Evolutionary conservation across 495 filamentous ascomycete species (phyloP).

Genomic region (Trichocladium antarcticum): DNA sequence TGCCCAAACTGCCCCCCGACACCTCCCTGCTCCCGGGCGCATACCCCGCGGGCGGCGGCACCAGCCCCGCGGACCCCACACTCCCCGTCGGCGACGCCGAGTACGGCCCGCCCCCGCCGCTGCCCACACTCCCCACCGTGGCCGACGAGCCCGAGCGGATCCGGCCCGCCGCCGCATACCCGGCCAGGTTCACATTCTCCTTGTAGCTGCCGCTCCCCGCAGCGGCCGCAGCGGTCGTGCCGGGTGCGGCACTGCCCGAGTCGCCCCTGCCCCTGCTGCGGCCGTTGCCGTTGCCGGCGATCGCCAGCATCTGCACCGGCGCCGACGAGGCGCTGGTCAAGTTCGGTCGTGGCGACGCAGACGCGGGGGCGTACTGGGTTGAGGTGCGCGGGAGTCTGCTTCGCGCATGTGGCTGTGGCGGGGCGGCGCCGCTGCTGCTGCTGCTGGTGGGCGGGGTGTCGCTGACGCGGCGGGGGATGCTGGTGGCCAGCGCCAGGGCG

Average conservation of each 20-base stretch:
- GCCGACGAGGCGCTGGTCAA: constrained; percentile 14
- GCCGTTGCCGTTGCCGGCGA: neutral
- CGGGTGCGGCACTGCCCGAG: neutral
- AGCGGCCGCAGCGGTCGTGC: neutral
- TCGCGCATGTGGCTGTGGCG: constrained; percentile 8
- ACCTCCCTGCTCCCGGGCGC: neutral
- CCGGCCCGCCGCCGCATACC: neutral
- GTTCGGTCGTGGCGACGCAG: constrained; percentile 18
- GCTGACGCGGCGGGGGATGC: constrained; percentile 33
- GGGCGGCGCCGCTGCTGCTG: neutral
- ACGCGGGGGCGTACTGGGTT: constrained; percentile 15
- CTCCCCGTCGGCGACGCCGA: constrained; percentile 15
- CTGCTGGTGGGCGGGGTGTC: constrained; percentile 7
- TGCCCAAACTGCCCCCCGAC: neutral
- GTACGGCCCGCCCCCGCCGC: constrained; percentile 1
- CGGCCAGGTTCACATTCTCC: constrained; percentile 3
- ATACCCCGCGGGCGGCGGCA: neutral
- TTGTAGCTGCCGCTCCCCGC: constrained; percentile 2
- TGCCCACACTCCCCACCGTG: neutral
- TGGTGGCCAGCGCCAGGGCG: constrained; percentile 13
- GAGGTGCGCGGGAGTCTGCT: constrained; percentile 32
- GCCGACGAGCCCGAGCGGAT: constrained; percentile 10
- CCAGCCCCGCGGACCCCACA: neutral
- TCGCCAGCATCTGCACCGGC: neutral
- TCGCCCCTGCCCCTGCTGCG: neutral